Base-by-base conservation (phyloP, 192 early-diverging fungal species). In the Coemansia sp. region DNA sequence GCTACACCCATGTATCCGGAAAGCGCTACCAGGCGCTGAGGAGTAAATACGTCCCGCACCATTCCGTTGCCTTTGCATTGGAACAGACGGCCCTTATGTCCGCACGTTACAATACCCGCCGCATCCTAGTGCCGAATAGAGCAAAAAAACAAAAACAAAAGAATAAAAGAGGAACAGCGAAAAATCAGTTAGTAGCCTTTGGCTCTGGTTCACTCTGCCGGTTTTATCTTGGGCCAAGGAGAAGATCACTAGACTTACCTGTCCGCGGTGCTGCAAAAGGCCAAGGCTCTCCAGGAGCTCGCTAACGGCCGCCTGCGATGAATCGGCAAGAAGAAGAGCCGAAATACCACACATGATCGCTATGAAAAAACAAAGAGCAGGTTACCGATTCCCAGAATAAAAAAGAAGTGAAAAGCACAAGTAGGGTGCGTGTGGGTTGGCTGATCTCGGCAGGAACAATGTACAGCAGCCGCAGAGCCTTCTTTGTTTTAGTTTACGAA, bases 41-140 rank as follows among this genome's bases (percentile, higher is more conserved):
- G 87, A 39, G 90, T 85, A 79, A 99, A 98, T 32, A 99, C 95
- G 83, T 99, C 97, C 63, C 94, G 89, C 41, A 99, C 96, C 97
- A 99, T 96, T 58, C 98, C 98, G 81, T 95, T 99, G 64, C 92
- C 96, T 80, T 99, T 99, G 87, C 95, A 94, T 84, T 99, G 98
- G 85, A 92, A 96, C 74, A 99, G 85, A 52, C 97, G 91, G 41
- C 98, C 98, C 76, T 97, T 94, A 66, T 89, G 80, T 15, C 95
- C 98, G 78, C 96, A 99, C 8, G 98, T 99, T 49, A 99, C 90
- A 69, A 99, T 98, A 51, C 98, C 98, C 8, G 98, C 97, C 12
- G 98, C 96, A 89, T 99, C 98, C 98, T 99, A 73, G 63, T 65
- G 19, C 42, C 2, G 1, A 0, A 32, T 54, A 65, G 32, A 32